Percentiles rank a stretch among this genome's conserved stretches.
These are phyloP conservation scores for Xerocomus brunneocitrinus DNA, from an alignment of 768 basidiomycete species.

Conservation along the genomic window DNA sequence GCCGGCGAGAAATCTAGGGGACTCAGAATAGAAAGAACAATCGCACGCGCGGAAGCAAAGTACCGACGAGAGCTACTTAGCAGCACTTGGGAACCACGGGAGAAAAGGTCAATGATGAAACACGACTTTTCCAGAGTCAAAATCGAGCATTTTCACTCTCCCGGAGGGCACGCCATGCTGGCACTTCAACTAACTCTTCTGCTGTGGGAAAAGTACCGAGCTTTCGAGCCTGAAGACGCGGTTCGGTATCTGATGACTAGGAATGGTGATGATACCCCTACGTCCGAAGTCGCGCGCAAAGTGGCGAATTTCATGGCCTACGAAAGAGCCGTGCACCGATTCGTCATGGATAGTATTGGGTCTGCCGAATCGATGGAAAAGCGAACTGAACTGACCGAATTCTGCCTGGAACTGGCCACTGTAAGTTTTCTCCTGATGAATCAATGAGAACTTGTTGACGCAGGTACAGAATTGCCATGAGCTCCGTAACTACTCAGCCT, in stretches of 20 bases:
- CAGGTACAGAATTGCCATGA: slow-evolving; percentile 38
- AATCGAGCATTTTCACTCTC: slow-evolving; percentile 33
- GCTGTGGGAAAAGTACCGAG: slow-evolving; percentile 34
- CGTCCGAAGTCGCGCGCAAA: slow-evolving; percentile 28
- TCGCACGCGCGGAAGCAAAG: slow-evolving; percentile 20
- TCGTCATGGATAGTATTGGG: slow-evolving; percentile 37
- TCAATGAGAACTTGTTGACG: neutral
- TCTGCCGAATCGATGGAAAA: slow-evolving; percentile 17
- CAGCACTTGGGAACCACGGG: slow-evolving; percentile 25
- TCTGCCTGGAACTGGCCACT: slow-evolving; percentile 44
- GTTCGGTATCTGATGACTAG: slow-evolving; percentile 37
- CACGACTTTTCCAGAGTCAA: slow-evolving; percentile 26
- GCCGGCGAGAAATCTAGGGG: slow-evolving; percentile 22
- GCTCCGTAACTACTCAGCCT: slow-evolving; percentile 43
- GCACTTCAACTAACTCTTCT: slow-evolving; percentile 42
- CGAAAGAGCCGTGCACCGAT: slow-evolving; percentile 37
- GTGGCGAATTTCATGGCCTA: slow-evolving; percentile 32
- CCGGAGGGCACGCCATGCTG: slow-evolving; percentile 38
- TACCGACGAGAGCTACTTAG: slow-evolving; percentile 14
- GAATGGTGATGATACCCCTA: slow-evolving; percentile 24
- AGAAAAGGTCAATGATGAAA: slow-evolving; percentile 27
- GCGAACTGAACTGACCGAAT: slow-evolving; percentile 30
- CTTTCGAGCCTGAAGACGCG: slow-evolving; percentile 41
- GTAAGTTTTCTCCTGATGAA: slow-evolving; percentile 25
- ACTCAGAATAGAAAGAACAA: slow-evolving; percentile 23